Evolutionary conservation across 2,329 filamentous ascomycete species (phyloP).

Genomic region (Penicillium sp.): DNA sequence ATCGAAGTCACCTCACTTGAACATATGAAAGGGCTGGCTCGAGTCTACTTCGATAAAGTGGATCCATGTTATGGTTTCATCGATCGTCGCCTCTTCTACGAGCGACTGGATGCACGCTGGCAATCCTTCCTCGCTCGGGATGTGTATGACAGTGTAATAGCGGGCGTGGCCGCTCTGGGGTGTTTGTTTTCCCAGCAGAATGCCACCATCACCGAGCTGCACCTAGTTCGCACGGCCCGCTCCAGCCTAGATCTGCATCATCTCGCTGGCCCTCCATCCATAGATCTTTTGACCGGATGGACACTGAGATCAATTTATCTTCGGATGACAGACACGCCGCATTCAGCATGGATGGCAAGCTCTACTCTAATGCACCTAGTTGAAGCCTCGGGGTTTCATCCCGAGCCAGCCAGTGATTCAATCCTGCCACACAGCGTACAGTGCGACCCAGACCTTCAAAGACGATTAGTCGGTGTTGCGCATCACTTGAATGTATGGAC

Average conservation of each 20-base stretch:
- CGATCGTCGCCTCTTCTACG: slow-evolving; percentile 20
- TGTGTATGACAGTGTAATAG: slow-evolving; percentile 48
- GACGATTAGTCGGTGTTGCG: slow-evolving; percentile 49
- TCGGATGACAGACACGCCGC: slow-evolving; percentile 51
- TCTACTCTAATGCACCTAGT: slow-evolving; percentile 47
- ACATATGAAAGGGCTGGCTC: slow-evolving; percentile 46
- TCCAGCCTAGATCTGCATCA: slow-evolving; percentile 42
- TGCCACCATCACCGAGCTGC: slow-evolving; percentile 44
- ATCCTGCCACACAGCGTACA: slow-evolving; percentile 11
- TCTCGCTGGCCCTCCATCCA: slow-evolving; percentile 19
- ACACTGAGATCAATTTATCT: slow-evolving; percentile 52
- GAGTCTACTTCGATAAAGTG: slow-evolving; percentile 52
- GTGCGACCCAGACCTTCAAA: slow-evolving; percentile 35
- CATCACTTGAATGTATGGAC: slow-evolving; percentile 59
- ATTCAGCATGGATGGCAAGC: slow-evolving; percentile 43
- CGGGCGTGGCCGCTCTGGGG: slow-evolving; percentile 54
- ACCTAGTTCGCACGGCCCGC: slow-evolving; percentile 48
- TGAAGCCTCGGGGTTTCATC: slow-evolving; percentile 47
- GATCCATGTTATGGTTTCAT: slow-evolving; percentile 55
- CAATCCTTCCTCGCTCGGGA: slow-evolving; percentile 22
- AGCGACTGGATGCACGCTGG: slow-evolving; percentile 23
- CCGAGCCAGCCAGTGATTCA: slow-evolving; percentile 16
- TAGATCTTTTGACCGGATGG: slow-evolving; percentile 43
- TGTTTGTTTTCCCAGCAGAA: slow-evolving; percentile 49
- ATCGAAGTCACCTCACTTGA: slow-evolving; percentile 47